Evolutionary conservation across 108 stramenopile genomes (phyloP), one percentile per base, ranked within the genome.

Genomic region (Stephanodiscus triporus): DNA sequence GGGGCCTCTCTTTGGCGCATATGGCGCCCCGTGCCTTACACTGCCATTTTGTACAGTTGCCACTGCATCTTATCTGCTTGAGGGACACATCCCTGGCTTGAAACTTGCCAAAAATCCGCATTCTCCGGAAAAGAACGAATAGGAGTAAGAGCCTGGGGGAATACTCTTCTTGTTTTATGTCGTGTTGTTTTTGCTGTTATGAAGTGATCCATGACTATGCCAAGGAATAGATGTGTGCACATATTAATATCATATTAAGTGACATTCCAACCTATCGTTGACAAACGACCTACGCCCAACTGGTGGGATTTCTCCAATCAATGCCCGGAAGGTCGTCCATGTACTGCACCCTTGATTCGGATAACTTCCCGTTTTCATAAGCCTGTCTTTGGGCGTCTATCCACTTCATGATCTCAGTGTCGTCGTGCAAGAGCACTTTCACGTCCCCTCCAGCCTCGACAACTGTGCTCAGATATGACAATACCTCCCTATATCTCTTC

Each of bases 1-100:
- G 70, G 76, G 87, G 38, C 69, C 75, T 9, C 65, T 86, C 13
- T 86, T 88, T 78, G 89, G 88, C 59, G 72, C 67, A 0, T 77
- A 67, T 29, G 87, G 83, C 9, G 83, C 78, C 34, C 89, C 93
- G 1, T 86, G 86, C 49, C 68, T 94, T 63, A 94, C 93, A 9
- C 73, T 94, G 34, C 93, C 93, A 5, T 94, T 94, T 66, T 94
- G 93, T 62, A 66, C 83, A 20, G 85, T 88, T 27, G 81, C 86
- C 62, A 83, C 87, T 8, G 88, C 75, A 14, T 88, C 86, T 45
- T 93, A 89, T 70, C 61, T 85, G 38, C 61, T 91, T 26, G 87
- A 75, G 17, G 83, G 78, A 9, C 85, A 85, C 37, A 62, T 90
- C 19, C 84, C 84, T 42, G 83, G 83, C 10, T 63, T 90, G 26